Evolutionary conservation across 768 basidiomycete genomes (phyloP).

Genomic region (Stropharia rugosoannulata): DNA sequence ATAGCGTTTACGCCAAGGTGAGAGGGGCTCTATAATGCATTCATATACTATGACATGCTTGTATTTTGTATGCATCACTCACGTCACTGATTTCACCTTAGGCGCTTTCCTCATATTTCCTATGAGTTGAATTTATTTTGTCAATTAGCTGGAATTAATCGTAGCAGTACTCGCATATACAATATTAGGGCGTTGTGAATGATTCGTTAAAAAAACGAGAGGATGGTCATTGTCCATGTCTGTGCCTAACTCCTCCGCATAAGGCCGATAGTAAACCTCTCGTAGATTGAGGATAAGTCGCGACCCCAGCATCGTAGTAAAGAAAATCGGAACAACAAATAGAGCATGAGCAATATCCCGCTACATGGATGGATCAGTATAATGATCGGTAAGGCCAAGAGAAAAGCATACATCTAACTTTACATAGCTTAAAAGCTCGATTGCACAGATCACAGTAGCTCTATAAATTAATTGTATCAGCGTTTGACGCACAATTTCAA

Average conservation of each 20-base stretch:
- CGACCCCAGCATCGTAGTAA: conserved; percentile 3
- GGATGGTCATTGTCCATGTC: not conserved
- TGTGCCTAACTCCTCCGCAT: conserved; percentile 5
- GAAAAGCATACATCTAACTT: not conserved
- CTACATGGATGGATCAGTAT: not conserved
- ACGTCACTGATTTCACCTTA: too few relatives aligned
- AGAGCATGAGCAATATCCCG: conserved; percentile 2
- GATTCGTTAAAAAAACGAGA: not conserved
- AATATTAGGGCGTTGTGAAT: not conserved
- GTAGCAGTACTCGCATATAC: not conserved
- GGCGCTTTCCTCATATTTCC: too few relatives aligned
- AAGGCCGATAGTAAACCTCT: conserved; percentile 11
- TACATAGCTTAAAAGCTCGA: not conserved
- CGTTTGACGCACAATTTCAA: not conserved
- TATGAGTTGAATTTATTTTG: not conserved
- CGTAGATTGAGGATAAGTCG: conserved; percentile 14
- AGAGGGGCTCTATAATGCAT: too few relatives aligned
- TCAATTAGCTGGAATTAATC: not conserved
- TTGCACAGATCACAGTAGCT: not conserved
- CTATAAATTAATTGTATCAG: not conserved
- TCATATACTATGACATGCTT: too few relatives aligned
- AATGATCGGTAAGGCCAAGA: not conserved
- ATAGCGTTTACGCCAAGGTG: too few relatives aligned
- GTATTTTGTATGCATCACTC: too few relatives aligned
- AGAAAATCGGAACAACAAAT: not conserved